A percentile compares a stretch with the other conserved stretches of the same genome.
phyloP scores from a whole-genome alignment of 2,329 filamentous ascomycete genomes.

The Elsinoe australis region DNA sequence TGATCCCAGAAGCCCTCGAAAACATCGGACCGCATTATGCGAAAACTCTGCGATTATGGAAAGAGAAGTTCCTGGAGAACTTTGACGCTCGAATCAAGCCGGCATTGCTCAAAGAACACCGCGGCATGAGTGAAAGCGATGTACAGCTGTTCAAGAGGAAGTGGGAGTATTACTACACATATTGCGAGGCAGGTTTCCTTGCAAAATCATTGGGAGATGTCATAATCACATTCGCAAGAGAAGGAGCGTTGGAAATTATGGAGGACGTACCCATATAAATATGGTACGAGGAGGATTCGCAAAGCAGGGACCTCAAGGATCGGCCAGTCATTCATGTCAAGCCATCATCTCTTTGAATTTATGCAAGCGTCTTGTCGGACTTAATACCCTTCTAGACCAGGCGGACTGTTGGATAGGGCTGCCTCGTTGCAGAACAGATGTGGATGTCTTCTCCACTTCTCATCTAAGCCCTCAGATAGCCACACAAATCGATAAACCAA shows the following conservation, averaged over 20 bases:
- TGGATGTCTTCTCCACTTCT: no score
- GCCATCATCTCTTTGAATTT: not conserved
- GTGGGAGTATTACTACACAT: conserved; percentile 72
- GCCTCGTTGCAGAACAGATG: not conserved
- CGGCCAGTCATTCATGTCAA: no score
- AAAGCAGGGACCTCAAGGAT: not conserved
- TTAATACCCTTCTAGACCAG: conserved; percentile 16
- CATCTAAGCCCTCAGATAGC: no score
- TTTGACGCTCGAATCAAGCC: conserved; percentile 55
- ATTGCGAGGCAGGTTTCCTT: conserved; percentile 65
- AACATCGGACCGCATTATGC: conserved; percentile 70
- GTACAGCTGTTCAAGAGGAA: conserved; percentile 62
- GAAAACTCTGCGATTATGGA: conserved; percentile 61
- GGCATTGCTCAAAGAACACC: conserved; percentile 52
- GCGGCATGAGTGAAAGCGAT: conserved; percentile 51
- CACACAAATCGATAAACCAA: no score
- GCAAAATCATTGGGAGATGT: conserved; percentile 66
- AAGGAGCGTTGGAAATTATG: conserved; percentile 60
- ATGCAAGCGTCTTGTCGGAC: not conserved
- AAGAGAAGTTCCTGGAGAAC: conserved; percentile 55
- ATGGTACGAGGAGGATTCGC: not conserved
- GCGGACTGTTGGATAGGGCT: not conserved
- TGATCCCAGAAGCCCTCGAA: conserved; percentile 60
- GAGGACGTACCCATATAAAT: conserved; percentile 60
- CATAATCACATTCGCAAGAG: conserved; percentile 61